These are phyloP conservation scores for Monosporozyma yasuniensis DNA, from an alignment of 805 yeast species.

Conservation along the genomic window DNA sequence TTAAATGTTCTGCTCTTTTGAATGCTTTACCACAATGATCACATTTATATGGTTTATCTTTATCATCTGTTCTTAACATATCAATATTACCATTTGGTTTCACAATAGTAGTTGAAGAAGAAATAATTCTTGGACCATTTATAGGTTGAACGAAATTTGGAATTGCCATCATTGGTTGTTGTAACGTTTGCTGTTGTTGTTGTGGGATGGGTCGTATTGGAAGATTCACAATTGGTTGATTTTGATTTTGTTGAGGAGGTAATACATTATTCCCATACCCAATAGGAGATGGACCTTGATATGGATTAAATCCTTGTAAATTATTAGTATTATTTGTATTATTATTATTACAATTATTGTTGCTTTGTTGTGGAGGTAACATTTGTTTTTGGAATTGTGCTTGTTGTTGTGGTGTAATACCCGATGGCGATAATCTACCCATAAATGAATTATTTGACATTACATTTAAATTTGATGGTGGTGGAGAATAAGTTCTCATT, in stretches of 20 bases:
- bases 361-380: neutral
- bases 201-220: neutral
- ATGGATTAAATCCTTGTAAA: neutral
- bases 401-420: constrained; percentile 1
- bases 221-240: neutral
- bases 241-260: neutral
- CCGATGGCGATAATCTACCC: neutral
- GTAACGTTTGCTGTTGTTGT: neutral
- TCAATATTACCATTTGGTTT: neutral
- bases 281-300: neutral
- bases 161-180: neutral
- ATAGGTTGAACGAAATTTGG: neutral
- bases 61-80: constrained; percentile 12
- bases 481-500: neutral
- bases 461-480: neutral
- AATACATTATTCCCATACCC: neutral
- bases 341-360: neutral
- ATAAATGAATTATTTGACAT: neutral
- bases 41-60: constrained; percentile 33
- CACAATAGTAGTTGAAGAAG: constrained; percentile 3
- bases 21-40: constrained; percentile 36
- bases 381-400: neutral
- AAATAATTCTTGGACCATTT: neutral
- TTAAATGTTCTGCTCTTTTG: constrained; percentile 57
- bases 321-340: too few relatives aligned